Conservation (phyloP, 257 asterid species). For the Knoxia roxburghii region DNA sequence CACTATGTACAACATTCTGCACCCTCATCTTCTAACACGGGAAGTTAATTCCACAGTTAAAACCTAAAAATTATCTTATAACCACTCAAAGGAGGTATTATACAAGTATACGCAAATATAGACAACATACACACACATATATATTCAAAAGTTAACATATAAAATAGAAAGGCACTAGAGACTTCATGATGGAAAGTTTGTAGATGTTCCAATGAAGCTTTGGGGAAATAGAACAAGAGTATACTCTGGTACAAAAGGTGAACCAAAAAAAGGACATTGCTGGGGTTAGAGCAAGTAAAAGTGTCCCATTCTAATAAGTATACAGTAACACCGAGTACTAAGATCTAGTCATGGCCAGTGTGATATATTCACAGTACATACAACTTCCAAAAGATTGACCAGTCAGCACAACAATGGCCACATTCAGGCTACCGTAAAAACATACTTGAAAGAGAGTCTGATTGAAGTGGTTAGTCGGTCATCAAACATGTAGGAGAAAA, state of each 20-base stretch:
- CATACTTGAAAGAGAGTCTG: no score
- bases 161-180: not conserved
- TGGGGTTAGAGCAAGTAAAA: conserved; percentile 2
- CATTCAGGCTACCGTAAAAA: not conserved
- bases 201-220: not conserved
- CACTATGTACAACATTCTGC: not conserved
- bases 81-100: not conserved
- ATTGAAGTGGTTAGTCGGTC: no score
- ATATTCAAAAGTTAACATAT: no score
- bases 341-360: not conserved
- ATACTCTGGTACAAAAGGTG: not conserved
- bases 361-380: not conserved
- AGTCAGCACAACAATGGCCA: not conserved
- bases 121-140: no score
- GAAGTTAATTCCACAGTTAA: not conserved
- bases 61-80: not conserved
- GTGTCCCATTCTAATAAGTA: not conserved
- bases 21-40: not conserved
- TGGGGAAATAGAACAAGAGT: not conserved
- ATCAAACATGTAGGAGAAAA: no score
- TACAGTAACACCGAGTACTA: not conserved
- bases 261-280: not conserved
- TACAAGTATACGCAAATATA: no score
- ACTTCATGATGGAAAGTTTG: not conserved
- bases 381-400: not conserved